A percentile compares a stretch with the other conserved stretches of the same genome.
These are phyloP conservation scores for Hortiboletus flavorubellus DNA, from an alignment of 768 basidiomycete species.

Conservation along the genomic window DNA sequence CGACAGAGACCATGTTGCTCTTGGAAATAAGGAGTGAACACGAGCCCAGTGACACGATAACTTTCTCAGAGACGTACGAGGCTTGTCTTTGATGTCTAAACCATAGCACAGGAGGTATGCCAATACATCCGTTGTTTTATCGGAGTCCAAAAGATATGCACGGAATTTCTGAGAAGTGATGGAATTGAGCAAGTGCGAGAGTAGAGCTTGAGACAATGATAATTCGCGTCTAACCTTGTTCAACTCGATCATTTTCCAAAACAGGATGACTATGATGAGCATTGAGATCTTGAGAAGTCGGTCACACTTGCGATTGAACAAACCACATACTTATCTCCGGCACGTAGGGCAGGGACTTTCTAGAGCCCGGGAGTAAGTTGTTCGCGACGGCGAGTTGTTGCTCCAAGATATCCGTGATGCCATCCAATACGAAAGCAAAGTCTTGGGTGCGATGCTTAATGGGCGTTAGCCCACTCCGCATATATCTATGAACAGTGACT, in stretches of 20 bases:
- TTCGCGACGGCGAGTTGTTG: conserved; percentile 74
- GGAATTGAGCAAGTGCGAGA: conserved; percentile 6
- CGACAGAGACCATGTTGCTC: conserved; percentile 92
- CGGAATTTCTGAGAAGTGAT: conserved; percentile 77
- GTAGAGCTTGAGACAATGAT: not conserved
- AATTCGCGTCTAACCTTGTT: conserved; percentile 65
- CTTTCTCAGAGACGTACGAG: conserved; percentile 51
- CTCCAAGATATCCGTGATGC: conserved; percentile 62
- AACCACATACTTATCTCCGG: conserved; percentile 70
- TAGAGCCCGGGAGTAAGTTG: conserved; percentile 81
- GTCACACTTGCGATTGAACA: not conserved
- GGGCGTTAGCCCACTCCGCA: conserved; percentile 8
- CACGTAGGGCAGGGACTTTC: conserved; percentile 76
- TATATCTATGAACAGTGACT: conserved; percentile 1
- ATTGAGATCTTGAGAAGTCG: conserved; percentile 14
- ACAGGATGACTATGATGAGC: conserved; percentile 55
- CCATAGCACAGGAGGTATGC: conserved; percentile 78
- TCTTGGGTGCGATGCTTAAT: conserved; percentile 85
- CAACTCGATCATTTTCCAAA: conserved; percentile 91
- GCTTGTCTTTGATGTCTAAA: conserved; percentile 90
- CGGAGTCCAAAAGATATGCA: conserved; percentile 73
- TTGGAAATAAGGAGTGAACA: conserved; percentile 29
- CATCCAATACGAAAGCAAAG: conserved; percentile 78
- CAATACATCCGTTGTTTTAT: conserved; percentile 72
- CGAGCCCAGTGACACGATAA: not conserved